Evolutionary conservation across 1,284 basidiomycete genomes (phyloP), one percentile per base, ranked within the genome.

Genomic region (Rhodotorula sp.): DNA sequence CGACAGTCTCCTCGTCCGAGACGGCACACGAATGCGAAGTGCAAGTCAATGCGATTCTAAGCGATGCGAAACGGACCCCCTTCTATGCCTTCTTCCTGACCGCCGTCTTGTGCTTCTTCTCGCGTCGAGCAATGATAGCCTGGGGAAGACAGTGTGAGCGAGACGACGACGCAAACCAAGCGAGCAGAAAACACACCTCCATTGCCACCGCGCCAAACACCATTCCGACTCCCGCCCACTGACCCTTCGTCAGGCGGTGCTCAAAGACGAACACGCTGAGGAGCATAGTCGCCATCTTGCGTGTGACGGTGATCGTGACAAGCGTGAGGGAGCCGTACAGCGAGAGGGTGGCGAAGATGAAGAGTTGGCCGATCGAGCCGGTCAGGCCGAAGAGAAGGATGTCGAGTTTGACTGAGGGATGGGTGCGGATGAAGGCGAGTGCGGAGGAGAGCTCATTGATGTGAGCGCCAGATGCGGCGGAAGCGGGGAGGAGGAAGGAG

Each of bases 251-350:
- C 62, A 99, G 84, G 72, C 84, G 86, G 81, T 99, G 95, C 76
- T 92, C 88, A 81, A 97, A 99, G 1, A 98, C 87, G 34, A 95
- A 80, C 8, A 99, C 94, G 11, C 91, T 94, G 48, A 99, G 84
- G 20, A 99, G 84, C 95, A 99, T 99, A 8, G 95, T 98, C 80
- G 97, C 96, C 79, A 99, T 84, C 82, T 99, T 99, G 67, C 96
- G 86, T n/a, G 95, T 99, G 65, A 99, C 85, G 1, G 94, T 97
- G 76, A 97, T 90, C 51, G 91, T 96, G 62, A 92, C 92, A 36
- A 97, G 83, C 1, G 95, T 98, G 69, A 99, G 83, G 15, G 90
- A 92, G 27, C 96, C 96, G 79, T 98, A 99, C 77, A 94, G 90
- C 76, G 94, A 90, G 68, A 99, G 84, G 0, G 96, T 99, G 83